Evolutionary conservation across 2,329 filamentous ascomycete genomes (phyloP).

Genomic region (Blastomyces parvus): DNA sequence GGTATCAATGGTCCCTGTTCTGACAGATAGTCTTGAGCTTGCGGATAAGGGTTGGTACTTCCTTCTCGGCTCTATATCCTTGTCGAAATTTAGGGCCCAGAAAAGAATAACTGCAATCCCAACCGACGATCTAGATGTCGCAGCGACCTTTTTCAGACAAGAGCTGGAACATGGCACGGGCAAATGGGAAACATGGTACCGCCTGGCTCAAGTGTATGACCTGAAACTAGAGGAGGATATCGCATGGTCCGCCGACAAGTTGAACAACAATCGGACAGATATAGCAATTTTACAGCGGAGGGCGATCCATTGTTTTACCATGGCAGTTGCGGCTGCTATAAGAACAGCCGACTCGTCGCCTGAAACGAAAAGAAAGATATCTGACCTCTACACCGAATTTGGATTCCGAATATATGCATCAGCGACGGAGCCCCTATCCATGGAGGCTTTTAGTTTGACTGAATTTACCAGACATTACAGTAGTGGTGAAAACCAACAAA

Average conservation of each 20-base stretch:
- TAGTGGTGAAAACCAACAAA: constrained; percentile 41
- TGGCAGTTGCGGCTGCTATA: constrained; percentile 56
- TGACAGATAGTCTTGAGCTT: constrained; percentile 57
- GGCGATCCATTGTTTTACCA: constrained; percentile 71
- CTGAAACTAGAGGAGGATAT: constrained; percentile 79
- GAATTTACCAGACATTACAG: constrained; percentile 55
- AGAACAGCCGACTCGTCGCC: constrained; percentile 46
- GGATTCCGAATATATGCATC: constrained; percentile 60
- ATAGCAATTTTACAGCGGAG: constrained; percentile 66
- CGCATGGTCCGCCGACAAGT: constrained; percentile 81
- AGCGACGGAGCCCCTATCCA: constrained; percentile 56
- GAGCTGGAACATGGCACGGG: constrained; percentile 74
- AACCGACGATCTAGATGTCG: constrained; percentile 74
- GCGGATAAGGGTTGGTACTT: constrained; percentile 88
- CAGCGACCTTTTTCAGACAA: constrained; percentile 66
- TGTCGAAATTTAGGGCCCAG: constrained; percentile 75
- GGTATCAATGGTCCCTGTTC: constrained; percentile 61
- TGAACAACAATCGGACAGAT: constrained; percentile 72
- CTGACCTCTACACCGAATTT: constrained; percentile 60
- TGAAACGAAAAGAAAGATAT: constrained; percentile 48
- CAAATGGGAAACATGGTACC: constrained; percentile 85
- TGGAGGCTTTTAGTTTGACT: constrained; percentile 55
- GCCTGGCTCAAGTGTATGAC: constrained; percentile 77
- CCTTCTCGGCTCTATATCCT: constrained; percentile 73
- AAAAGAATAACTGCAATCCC: constrained; percentile 65